These are phyloP conservation scores for Cyberlindnera nakhonratchasimensis DNA, from an alignment of 805 yeast genomes.

Conservation along the genomic window DNA sequence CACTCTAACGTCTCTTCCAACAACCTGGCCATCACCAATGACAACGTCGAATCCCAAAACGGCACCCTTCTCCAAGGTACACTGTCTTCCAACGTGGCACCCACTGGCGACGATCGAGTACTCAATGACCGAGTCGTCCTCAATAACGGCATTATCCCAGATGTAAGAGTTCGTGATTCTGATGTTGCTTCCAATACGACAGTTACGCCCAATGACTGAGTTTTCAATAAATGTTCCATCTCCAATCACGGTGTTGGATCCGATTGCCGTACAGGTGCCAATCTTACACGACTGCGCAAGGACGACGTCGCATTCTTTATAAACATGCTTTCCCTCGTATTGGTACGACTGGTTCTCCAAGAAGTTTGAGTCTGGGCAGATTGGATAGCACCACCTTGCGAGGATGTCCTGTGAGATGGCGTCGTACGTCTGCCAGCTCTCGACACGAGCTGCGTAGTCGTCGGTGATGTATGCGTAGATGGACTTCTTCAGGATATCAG, in stretches of 20 bases:
- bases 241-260: constrained; percentile 72
- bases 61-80: constrained; percentile 60
- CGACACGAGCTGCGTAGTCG: constrained; percentile 89
- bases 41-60: constrained; percentile 75
- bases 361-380: constrained; percentile 82
- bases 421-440: constrained; percentile 89
- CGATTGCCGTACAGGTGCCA: constrained; percentile 78
- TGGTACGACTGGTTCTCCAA: constrained; percentile 67
- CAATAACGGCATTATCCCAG: constrained; percentile 80
- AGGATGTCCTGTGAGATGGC: constrained; percentile 87
- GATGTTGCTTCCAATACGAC: constrained; percentile 79
- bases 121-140: constrained; percentile 54
- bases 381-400: constrained; percentile 90
- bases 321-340: constrained; percentile 81
- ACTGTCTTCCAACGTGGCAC: constrained; percentile 52
- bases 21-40: constrained; percentile 50
- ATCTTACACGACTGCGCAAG: constrained; percentile 91
- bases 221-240: constrained; percentile 63
- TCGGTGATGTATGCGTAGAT: constrained; percentile 83
- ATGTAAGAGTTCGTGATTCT: constrained; percentile 70
- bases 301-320: constrained; percentile 84
- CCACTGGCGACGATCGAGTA: constrained; percentile 70
- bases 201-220: constrained; percentile 82
- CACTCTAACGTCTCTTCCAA: constrained; percentile 51
- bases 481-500: constrained; percentile 86